These are phyloP conservation scores for Haplosporangium gracile DNA, from an alignment of 192 early-diverging fungal genomes.

Conservation along the genomic window DNA sequence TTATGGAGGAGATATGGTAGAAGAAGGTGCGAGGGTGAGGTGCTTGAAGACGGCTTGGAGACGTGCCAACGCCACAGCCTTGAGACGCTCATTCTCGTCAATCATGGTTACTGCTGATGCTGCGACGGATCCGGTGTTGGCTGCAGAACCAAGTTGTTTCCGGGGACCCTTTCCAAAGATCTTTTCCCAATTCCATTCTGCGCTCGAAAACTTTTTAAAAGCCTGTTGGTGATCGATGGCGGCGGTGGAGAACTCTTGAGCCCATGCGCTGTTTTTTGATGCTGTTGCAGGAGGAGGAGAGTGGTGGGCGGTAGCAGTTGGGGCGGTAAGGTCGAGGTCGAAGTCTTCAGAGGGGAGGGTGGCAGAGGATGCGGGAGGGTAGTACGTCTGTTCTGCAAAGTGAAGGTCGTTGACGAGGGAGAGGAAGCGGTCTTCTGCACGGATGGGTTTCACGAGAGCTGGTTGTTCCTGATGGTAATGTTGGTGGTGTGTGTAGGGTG, in stretches of 20 bases:
- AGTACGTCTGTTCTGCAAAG: conserved; percentile 40
- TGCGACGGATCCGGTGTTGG: neutral
- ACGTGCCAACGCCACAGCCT: conserved; percentile 36
- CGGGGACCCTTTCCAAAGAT: conserved; percentile 49
- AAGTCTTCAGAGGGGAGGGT: neutral
- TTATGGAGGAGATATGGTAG: neutral
- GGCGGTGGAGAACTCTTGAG: conserved; percentile 21
- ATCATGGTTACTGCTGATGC: neutral
- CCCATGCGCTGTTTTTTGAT: conserved; percentile 11
- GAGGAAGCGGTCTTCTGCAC: conserved; percentile 28
- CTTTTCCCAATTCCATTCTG: conserved; percentile 56
- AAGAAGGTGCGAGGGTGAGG: conserved; percentile 22
- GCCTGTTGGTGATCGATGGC: neutral
- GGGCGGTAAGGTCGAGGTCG: neutral
- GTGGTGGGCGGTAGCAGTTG: neutral
- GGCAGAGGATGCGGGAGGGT: conserved; percentile 34
- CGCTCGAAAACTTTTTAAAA: conserved; percentile 10
- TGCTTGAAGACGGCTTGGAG: conserved; percentile 49
- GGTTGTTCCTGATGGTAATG: neutral
- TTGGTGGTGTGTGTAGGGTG: neutral
- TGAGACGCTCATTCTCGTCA: conserved; percentile 28
- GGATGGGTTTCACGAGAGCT: conserved; percentile 2
- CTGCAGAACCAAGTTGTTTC: neutral
- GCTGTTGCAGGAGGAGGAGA: neutral
- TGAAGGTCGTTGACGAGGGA: conserved; percentile 45